phyloP scores from a whole-genome alignment of 768 basidiomycete species.

The Rhodotorula diobovata region DNA sequence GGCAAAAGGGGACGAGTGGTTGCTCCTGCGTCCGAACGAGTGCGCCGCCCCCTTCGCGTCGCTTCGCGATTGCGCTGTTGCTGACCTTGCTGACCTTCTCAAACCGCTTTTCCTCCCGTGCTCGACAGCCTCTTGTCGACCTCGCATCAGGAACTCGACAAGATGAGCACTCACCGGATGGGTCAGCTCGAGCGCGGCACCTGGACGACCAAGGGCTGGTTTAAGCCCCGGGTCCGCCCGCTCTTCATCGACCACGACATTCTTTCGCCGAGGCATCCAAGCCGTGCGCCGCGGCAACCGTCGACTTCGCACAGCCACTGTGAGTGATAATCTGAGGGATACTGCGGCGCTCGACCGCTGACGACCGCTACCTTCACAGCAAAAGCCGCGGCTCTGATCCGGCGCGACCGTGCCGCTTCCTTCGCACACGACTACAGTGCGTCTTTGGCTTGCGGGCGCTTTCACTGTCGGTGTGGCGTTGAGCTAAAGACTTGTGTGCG shows the following conservation, averaged over 20 bases:
- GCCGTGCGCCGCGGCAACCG: no score
- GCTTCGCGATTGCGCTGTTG: background rate
- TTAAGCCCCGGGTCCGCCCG: background rate
- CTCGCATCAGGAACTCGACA: background rate
- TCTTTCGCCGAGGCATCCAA: background rate
- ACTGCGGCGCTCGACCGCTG: no score
- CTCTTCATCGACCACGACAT: background rate
- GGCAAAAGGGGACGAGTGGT: background rate
- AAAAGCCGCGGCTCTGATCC: background rate
- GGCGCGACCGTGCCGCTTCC: no score
- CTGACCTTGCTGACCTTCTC: background rate
- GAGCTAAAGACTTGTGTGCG: background rate
- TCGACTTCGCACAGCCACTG: no score
- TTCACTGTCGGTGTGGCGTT: background rate
- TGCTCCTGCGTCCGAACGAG: background rate
- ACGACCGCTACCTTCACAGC: no score
- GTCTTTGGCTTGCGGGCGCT: background rate
- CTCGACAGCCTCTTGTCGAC: background rate
- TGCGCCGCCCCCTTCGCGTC: no score
- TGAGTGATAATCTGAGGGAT: no score
- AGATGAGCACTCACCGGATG: accelerated
- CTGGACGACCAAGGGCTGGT: background rate
- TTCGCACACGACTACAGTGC: background rate
- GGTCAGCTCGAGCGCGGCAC: background rate
- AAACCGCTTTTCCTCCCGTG: background rate